phyloP scores from a whole-genome alignment of 768 basidiomycete genomes.

The Cyclocybe aegerita region DNA sequence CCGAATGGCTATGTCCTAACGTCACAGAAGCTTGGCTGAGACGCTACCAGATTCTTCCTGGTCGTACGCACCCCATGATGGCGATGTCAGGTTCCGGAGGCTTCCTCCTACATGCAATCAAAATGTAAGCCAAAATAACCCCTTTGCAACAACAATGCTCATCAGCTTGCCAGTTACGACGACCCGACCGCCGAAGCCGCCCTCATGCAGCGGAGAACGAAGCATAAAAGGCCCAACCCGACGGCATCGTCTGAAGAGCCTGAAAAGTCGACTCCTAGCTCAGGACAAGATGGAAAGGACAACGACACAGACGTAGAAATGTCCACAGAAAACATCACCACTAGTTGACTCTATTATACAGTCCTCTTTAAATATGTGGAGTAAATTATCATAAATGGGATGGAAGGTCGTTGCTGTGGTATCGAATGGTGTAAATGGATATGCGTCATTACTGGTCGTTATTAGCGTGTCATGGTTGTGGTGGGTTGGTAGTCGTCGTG shows the following conservation, averaged over 20 bases:
- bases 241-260: too few relatives aligned
- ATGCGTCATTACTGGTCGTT: too few relatives aligned
- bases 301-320: neutral
- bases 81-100: constrained; percentile 86
- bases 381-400: neutral
- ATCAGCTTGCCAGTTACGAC: constrained; percentile 48
- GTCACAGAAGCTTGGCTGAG: constrained; percentile 88
- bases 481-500: constrained; percentile 3
- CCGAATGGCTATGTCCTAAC: constrained; percentile 72
- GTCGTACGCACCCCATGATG: constrained; percentile 96
- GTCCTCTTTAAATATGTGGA: too few relatives aligned
- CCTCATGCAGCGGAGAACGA: constrained; percentile 44
- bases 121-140: constrained; percentile 57
- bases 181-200: constrained; percentile 61
- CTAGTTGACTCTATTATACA: too few relatives aligned
- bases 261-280: too few relatives aligned
- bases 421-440: too few relatives aligned
- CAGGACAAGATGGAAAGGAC: too few relatives aligned
- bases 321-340: neutral
- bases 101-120: constrained; percentile 80
- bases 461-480: neutral
- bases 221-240: constrained; percentile 32
- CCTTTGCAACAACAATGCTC: neutral
- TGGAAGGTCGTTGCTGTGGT: neutral
- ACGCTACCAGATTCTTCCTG: constrained; percentile 91